Base-by-base conservation (phyloP, 2,329 filamentous ascomycete genomes). In the Coniella vitis region DNA sequence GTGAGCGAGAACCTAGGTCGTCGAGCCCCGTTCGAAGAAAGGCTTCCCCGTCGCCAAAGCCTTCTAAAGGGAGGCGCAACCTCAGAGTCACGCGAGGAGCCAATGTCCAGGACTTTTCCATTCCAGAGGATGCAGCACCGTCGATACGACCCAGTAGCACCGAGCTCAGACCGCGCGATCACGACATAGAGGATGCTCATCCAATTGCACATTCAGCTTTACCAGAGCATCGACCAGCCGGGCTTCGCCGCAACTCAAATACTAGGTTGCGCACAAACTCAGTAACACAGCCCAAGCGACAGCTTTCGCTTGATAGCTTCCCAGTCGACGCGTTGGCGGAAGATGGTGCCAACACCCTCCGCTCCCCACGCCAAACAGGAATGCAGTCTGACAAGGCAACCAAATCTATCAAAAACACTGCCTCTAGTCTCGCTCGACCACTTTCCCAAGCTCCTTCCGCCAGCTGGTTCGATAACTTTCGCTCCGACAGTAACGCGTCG, bases 361-460 rank as follows among this genome's bases (percentile, higher is more conserved):
- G 58, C 21, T 66, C 65, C 12, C 64, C 65, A 7, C 57, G 61
- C 7, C 4, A 58, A n/a, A 32, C 56, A 7, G 48, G 47, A 35
- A 52, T 57, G 29, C 34, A 51, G 12, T 55, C 52, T 13, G 52
- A 62, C 14, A 63, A 59, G 44, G 21, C 58, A 3, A 48, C 58
- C 5, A 53, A 50, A 48, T 25, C 57, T 19, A 47, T 58, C 14
- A 63, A 61, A 53, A 51, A 49, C 13, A 38, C 58, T 22, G 45
- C 53, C 12, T 31, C 57, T 1, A 51, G 48, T 4, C 55, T 66
- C 9, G 39, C 62, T 0, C 59, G 64, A 2, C 63, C 65, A 2
- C 62, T 66, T 21, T 65, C 65, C 0, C 64, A 67, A 49, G 55
- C 65, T 8, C 59, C 63, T 1, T 62, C 59, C 5, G 54, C 61